Conservation (phyloP, 768 basidiomycete species). For the Hebeloma cylindrosporum region DNA sequence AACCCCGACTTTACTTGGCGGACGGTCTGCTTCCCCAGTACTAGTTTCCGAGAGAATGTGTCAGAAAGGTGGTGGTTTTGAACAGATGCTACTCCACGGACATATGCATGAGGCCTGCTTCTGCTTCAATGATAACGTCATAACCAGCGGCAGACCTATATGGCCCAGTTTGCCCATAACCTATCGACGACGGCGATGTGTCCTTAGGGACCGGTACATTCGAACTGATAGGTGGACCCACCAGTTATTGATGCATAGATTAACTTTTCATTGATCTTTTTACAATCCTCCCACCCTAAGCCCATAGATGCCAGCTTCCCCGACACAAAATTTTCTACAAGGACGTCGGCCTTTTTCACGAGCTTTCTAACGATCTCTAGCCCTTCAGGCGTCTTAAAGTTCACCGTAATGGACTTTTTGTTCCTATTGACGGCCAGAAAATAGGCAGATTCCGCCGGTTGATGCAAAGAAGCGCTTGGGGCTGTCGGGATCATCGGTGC, state of each 20-base stretch:
- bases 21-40: constrained; percentile 85
- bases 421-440: constrained; percentile 88
- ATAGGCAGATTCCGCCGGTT: constrained; percentile 91
- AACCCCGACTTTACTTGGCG: constrained; percentile 93
- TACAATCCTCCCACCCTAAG: constrained; percentile 82
- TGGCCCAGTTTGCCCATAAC: constrained; percentile 80
- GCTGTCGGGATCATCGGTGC: constrained; percentile 49
- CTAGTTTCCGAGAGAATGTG: constrained; percentile 34
- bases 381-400: constrained; percentile 81
- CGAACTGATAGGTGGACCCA: constrained; percentile 34
- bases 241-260: constrained; percentile 92
- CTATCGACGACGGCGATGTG: constrained; percentile 15
- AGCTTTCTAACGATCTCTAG: constrained; percentile 72
- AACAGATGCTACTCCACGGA: constrained; percentile 34
- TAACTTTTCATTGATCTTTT: constrained; percentile 70
- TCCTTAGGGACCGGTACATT: not conserved
- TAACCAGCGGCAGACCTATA: constrained; percentile 83
- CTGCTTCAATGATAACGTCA: constrained; percentile 84
- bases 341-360: constrained; percentile 72
- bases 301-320: constrained; percentile 86
- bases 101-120: constrained; percentile 96
- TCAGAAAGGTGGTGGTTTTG: constrained; percentile 1
- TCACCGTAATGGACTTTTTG: constrained; percentile 85
- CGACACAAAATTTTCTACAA: constrained; percentile 87
- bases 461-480: constrained; percentile 54